A percentile compares a stretch with the other conserved stretches of the same genome.
Conservation (phyloP, 148 eudicot genomes). For the Rhododendron williamsianum region DNA sequence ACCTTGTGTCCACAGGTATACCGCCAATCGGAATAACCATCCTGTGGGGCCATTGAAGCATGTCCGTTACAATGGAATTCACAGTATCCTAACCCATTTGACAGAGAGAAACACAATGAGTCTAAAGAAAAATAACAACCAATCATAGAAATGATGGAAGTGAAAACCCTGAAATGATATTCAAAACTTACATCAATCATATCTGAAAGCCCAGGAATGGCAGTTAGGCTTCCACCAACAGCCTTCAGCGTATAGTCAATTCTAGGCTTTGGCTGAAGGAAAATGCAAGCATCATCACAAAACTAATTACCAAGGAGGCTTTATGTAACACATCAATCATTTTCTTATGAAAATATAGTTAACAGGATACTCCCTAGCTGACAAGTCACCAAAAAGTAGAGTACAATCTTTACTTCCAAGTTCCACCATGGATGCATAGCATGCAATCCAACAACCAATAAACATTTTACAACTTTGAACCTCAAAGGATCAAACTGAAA, state of each 20-base stretch:
- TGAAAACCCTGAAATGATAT: background rate
- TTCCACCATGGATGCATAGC: background rate
- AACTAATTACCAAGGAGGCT: background rate
- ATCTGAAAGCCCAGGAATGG: constrained; percentile 91
- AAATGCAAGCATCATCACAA: constrained; percentile 10
- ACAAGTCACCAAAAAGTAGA: background rate
- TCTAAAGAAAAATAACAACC: constrained; percentile 12
- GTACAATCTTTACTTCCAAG: background rate
- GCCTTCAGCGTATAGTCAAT: constrained; percentile 91
- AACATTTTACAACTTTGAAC: background rate
- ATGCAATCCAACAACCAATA: background rate
- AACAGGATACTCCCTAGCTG: background rate
- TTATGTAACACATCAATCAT: background rate
- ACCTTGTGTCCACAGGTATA: constrained; percentile 70
- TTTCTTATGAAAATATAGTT: background rate
- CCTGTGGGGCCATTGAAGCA: constrained; percentile 96
- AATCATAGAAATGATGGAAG: constrained; percentile 1
- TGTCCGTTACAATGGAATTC: constrained; percentile 71
- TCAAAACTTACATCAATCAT: constrained; percentile 80
- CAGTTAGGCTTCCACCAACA: constrained; percentile 94
- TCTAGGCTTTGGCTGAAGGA: constrained; percentile 81
- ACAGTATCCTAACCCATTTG: constrained; percentile 69
- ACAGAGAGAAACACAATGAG: constrained; percentile 9
- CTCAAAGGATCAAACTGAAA: background rate
- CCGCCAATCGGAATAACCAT: constrained; percentile 99